Conservation (phyloP, 108 stramenopile genomes). For the Cyclotella cryptica region DNA sequence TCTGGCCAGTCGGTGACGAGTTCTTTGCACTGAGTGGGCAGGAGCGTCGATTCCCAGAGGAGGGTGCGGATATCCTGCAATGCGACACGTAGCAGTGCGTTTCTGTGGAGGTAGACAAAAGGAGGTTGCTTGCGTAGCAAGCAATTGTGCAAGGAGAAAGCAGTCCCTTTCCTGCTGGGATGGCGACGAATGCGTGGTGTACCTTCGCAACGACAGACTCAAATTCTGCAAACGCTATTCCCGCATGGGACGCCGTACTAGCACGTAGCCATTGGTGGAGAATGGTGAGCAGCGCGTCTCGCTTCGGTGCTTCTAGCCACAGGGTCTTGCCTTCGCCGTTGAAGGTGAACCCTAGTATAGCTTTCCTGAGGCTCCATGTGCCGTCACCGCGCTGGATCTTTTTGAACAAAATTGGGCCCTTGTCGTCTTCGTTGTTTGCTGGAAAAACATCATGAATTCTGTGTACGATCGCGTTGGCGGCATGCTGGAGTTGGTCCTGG, state of each 20-base stretch:
- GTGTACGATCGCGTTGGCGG: background rate
- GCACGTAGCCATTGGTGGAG: background rate
- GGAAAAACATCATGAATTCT: no score
- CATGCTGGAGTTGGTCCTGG: constrained; percentile 1
- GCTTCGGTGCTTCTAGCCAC: no score
- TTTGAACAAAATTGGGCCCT: no score
- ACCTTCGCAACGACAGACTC: no score
- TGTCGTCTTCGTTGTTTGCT: no score
- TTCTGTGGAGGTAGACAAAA: no score
- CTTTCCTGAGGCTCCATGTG: background rate
- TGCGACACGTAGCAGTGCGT: background rate
- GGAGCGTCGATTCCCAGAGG: background rate
- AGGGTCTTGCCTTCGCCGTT: constrained; percentile 10
- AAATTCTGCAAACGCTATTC: constrained; percentile 17
- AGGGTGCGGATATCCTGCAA: background rate
- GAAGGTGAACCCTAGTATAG: background rate
- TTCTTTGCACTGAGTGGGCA: constrained; percentile 14
- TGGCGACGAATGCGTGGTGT: constrained; percentile 3
- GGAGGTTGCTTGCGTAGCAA: no score
- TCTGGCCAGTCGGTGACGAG: no score
- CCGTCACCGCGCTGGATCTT: background rate
- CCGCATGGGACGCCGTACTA: background rate
- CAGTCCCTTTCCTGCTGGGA: no score
- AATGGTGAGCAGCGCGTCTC: no score
- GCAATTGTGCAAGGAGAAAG: no score